Evolutionary conservation across 2,329 filamentous ascomycete genomes (phyloP), one percentile per base, ranked within the genome.

Genomic region (Colletotrichum kahawae): DNA sequence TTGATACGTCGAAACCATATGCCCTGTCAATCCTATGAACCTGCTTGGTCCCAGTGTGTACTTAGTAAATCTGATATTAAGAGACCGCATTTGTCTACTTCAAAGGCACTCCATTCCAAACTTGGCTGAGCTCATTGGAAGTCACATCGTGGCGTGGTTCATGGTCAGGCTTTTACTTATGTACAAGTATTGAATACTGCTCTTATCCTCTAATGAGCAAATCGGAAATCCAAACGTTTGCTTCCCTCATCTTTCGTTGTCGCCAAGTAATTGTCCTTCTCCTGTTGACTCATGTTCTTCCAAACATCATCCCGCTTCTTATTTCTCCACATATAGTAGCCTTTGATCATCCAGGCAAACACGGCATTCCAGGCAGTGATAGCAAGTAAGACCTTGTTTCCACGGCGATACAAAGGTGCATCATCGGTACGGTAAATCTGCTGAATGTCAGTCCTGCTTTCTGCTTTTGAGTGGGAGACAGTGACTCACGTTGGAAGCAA

Each of bases 361-460:
- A 79, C 75, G 5, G 86, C 80, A 29, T 86, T 86, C 68, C 81
- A 83, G 1, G 79, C 80, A 21, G 83, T 79, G 48, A 88, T 81
- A 10, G 78, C 84, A 14, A 88, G 78, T 6, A 88, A 79, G 6
- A 83, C 82, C 70, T 82, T 83, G 76, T 88, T 87, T 33, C 85
- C 86, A 0, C 75, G 79, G 29, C 82, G 82, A 77, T 88, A 91
- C 18, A 85, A 79, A 1, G 89, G 89, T 10, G 84, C 84, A 72
- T 91, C 90, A 21, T 87, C 81, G 5, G 77, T 73, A 5, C 78
- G 79, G 68, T 84, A 84, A 34, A 84, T 81, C 78, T 82, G 48
- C 0, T 1, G 16, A 18, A 13, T 18, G 16, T 56, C 16, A 68
- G 29, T 2, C 3, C 10, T 27, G 9, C 0, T 29, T 3, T 8